Conservation (phyloP, 1,284 basidiomycete species). For the Stereum hirsutum region DNA sequence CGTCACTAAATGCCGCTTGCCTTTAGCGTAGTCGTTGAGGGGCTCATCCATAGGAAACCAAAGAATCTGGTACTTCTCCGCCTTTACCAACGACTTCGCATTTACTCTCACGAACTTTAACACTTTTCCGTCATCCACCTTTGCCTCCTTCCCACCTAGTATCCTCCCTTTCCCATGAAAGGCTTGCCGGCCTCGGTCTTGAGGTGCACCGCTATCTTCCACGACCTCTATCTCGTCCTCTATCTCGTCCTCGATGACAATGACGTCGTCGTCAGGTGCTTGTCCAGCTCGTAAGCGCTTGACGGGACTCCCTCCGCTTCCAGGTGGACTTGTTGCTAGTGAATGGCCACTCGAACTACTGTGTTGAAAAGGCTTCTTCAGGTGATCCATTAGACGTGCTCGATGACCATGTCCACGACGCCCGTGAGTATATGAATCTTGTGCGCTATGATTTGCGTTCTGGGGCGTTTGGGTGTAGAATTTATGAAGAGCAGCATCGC, state of each 20-base stretch:
- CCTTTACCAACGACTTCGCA: slow-evolving; percentile 20
- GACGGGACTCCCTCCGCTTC: slow-evolving; percentile 4
- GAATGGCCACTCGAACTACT: background rate
- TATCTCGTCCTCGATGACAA: slow-evolving; percentile 26
- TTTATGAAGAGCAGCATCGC: slow-evolving; percentile 24
- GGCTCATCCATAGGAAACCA: slow-evolving; percentile 60
- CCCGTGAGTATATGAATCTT: too few species aligned
- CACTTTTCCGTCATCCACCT: slow-evolving; percentile 3
- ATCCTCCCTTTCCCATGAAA: background rate
- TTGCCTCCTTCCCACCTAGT: background rate
- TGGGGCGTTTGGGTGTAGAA: slow-evolving; percentile 3
- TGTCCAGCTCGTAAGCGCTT: slow-evolving; percentile 20
- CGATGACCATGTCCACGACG: background rate
- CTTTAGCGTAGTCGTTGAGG: slow-evolving; percentile 40
- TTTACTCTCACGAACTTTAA: slow-evolving; percentile 8
- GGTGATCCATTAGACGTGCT: slow-evolving; percentile 1
- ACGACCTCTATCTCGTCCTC: slow-evolving; percentile 8
- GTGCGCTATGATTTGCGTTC: too few species aligned
- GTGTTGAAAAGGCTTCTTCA: slow-evolving; percentile 3
- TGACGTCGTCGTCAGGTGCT: slow-evolving; percentile 23
- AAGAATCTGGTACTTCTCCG: slow-evolving; percentile 57
- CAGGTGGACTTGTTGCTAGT: background rate
- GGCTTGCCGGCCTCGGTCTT: background rate
- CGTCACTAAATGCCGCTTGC: slow-evolving; percentile 38
- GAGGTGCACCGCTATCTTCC: background rate